Evolutionary conservation across 169 alveolate species (phyloP).

Genomic region (Plasmodium knowlesi): DNA sequence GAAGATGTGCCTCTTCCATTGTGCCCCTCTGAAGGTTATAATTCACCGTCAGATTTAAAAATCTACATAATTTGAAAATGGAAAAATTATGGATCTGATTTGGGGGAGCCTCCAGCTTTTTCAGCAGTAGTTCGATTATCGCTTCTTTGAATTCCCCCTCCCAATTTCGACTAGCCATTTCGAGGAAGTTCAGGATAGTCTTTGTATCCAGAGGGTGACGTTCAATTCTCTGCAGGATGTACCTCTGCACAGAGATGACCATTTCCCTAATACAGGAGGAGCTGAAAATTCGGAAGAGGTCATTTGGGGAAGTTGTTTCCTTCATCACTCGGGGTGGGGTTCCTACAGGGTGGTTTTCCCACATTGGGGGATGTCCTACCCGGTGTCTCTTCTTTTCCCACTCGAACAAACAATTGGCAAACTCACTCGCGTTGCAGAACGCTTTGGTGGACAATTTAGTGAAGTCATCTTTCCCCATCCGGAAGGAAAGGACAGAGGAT

Average conservation of each 20-base stretch:
- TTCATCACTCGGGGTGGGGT: neutral
- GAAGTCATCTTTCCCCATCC: neutral
- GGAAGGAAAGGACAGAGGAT: constrained; percentile 21
- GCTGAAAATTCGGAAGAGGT: neutral
- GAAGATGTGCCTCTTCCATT: neutral
- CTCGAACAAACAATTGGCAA: neutral
- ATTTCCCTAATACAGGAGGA: neutral
- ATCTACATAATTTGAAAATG: constrained; percentile 40
- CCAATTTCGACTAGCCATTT: neutral
- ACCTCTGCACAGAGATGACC: neutral
- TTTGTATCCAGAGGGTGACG: neutral
- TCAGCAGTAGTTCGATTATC: neutral
- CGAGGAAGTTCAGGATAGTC: neutral
- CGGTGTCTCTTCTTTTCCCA: neutral
- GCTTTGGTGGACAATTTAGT: neutral
- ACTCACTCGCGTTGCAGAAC: neutral
- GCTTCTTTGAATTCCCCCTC: neutral
- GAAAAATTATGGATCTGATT: constrained; percentile 10
- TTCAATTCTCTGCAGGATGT: neutral
- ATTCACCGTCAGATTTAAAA: constrained; percentile 27
- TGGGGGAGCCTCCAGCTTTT: neutral
- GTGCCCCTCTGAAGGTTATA: neutral
- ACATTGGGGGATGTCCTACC: neutral
- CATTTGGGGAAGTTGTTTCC: neutral
- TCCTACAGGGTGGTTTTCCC: too few relatives aligned